Conservation (phyloP, 768 basidiomycete genomes). For the Phanerodontia chrysosporium region DNA sequence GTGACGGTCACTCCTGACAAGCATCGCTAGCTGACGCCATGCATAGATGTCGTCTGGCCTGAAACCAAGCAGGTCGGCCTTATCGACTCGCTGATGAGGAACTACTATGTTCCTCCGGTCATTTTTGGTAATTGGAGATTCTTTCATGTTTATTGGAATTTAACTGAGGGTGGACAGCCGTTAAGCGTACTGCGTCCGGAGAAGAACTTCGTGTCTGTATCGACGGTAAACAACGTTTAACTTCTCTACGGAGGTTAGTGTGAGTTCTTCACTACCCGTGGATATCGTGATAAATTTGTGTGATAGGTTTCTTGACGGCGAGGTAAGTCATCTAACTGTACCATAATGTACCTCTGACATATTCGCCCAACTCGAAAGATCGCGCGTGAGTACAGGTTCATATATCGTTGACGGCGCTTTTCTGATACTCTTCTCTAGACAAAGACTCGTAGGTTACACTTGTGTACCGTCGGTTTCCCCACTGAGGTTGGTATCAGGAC, state of each 20-base stretch:
- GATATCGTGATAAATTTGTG: background rate
- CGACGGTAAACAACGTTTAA: conserved; percentile 72
- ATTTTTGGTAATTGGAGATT: conserved; percentile 47
- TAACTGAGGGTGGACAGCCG: background rate
- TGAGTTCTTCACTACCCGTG: background rate
- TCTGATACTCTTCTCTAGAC: background rate
- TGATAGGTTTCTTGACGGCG: conserved; percentile 8
- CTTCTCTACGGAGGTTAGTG: conserved; percentile 54
- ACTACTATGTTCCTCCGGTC: conserved; percentile 64
- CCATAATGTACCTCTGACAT: too few species aligned
- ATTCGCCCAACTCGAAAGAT: background rate
- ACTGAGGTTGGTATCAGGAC: conserved; percentile 13
- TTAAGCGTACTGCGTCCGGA: conserved; percentile 30
- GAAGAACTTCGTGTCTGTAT: conserved; percentile 50
- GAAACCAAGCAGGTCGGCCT: conserved; percentile 55
- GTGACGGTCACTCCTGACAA: conserved; percentile 4
- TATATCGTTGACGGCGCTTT: background rate
- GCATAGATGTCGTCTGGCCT: conserved; percentile 59
- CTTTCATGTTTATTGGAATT: background rate
- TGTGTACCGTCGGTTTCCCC: background rate
- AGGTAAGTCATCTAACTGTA: conserved; percentile 2
- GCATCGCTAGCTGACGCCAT: background rate
- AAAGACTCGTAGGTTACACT: conserved; percentile 36
- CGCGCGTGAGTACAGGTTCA: background rate
- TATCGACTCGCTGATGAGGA: conserved; percentile 60